Evolutionary conservation across 768 basidiomycete species (phyloP).

Genomic region (Ramaria rubella): DNA sequence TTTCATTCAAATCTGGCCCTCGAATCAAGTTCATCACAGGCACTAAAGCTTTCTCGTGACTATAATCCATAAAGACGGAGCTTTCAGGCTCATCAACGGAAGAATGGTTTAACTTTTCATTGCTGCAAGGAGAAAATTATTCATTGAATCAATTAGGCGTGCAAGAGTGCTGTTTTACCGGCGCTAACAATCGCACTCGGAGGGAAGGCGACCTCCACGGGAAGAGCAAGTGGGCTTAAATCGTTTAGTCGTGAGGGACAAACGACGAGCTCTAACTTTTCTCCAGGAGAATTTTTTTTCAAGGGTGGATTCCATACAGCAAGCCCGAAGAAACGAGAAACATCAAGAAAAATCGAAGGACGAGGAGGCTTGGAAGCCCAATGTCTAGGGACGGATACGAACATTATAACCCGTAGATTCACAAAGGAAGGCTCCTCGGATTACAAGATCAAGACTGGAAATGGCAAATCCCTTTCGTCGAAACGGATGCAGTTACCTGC

Average conservation of each 20-base stretch:
- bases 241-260: constrained; percentile 83
- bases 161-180: constrained; percentile 90
- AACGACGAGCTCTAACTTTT: constrained; percentile 32
- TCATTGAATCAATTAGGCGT: constrained; percentile 46
- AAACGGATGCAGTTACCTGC: constrained; percentile 81
- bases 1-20: constrained; percentile 79
- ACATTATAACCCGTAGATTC: constrained; percentile 80
- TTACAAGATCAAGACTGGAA: constrained; percentile 78
- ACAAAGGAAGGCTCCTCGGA: constrained; percentile 64
- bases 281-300: not conserved
- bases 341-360: constrained; percentile 89
- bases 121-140: not conserved
- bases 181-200: constrained; percentile 91
- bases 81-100: constrained; percentile 78
- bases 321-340: constrained; percentile 69
- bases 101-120: constrained; percentile 46
- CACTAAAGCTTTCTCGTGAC: not conserved
- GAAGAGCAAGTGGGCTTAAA: constrained; percentile 78
- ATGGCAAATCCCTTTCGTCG: constrained; percentile 58
- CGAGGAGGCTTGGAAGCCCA: constrained; percentile 77
- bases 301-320: constrained; percentile 28
- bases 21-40: constrained; percentile 90
- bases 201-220: constrained; percentile 87
- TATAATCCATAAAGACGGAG: not conserved
- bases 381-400: constrained; percentile 82